A percentile compares a stretch with the other conserved stretches of the same genome.
Evolutionary conservation across 2,329 filamentous ascomycete species (phyloP).

Genomic region (Cladophialophora psammophila): DNA sequence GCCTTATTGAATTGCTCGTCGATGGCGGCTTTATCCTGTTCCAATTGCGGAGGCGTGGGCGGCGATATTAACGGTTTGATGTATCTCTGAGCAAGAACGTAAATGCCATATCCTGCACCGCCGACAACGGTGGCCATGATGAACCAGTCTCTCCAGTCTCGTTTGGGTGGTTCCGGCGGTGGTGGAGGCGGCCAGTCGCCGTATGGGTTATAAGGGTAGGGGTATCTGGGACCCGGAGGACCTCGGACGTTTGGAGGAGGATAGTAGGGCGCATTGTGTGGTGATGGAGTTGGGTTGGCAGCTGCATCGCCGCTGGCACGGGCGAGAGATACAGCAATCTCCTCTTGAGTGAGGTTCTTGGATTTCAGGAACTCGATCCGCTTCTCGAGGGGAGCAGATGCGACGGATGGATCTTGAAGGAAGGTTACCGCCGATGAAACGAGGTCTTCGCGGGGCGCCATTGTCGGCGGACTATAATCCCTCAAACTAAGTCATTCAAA

Average conservation of each 20-base stretch:
- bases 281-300: slow-evolving; percentile 57
- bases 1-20: slow-evolving; percentile 93
- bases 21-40: slow-evolving; percentile 91
- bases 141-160: slow-evolving; percentile 99
- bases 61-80: slow-evolving; percentile 89
- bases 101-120: slow-evolving; percentile 87
- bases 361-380: slow-evolving; percentile 91
- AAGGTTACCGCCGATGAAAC: slow-evolving; percentile 82
- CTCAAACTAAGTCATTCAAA: slow-evolving; percentile 12
- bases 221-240: slow-evolving; percentile 50
- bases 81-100: slow-evolving; percentile 90
- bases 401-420: slow-evolving; percentile 91
- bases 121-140: slow-evolving; percentile 98
- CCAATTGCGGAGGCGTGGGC: slow-evolving; percentile 89
- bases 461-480: slow-evolving; percentile 48
- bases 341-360: slow-evolving; percentile 96
- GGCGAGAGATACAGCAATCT: slow-evolving; percentile 83
- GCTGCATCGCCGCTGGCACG: slow-evolving; percentile 56
- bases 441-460: slow-evolving; percentile 92
- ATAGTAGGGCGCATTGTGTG: slow-evolving; percentile 49
- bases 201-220: slow-evolving; percentile 61
- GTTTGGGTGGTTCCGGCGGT: slow-evolving; percentile 69
- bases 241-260: slow-evolving; percentile 50
- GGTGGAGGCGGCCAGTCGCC: slow-evolving; percentile 59
- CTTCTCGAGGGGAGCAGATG: slow-evolving; percentile 88